These are phyloP conservation scores for Umbelopsis isabellina DNA, from an alignment of 192 early-diverging fungal genomes.

Conservation along the genomic window DNA sequence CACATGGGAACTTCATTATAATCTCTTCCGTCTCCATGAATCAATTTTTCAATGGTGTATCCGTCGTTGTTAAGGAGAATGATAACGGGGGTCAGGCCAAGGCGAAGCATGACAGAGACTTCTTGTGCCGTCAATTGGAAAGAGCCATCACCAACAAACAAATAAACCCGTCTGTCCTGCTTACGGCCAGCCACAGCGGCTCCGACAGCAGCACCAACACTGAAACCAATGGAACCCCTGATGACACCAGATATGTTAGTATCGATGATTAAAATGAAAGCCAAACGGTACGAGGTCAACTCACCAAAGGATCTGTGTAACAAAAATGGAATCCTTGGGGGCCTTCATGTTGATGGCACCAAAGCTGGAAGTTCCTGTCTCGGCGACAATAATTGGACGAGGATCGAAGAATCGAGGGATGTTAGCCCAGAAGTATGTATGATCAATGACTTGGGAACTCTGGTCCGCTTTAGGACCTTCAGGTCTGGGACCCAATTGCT, in stretches of 20 bases:
- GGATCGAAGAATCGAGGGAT: slow-evolving; percentile 36
- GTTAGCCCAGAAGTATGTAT: slow-evolving; percentile 48
- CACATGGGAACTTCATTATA: slow-evolving; percentile 58
- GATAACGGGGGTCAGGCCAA: slow-evolving; percentile 51
- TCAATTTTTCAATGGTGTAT: slow-evolving; percentile 53
- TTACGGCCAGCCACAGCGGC: slow-evolving; percentile 44
- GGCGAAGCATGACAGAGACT: slow-evolving; percentile 52
- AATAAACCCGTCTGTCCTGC: slow-evolving; percentile 41
- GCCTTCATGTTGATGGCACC: slow-evolving; percentile 41
- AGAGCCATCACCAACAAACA: slow-evolving; percentile 56
- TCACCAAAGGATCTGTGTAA: slow-evolving; percentile 46
- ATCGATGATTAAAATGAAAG: slow-evolving; percentile 24
- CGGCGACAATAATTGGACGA: slow-evolving; percentile 41
- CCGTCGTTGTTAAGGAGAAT: slow-evolving; percentile 57
- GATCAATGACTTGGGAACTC: slow-evolving; percentile 32
- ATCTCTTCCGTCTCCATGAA: slow-evolving; percentile 45
- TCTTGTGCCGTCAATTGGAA: slow-evolving; percentile 57
- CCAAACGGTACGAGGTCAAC: background rate
- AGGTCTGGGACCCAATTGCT: slow-evolving; percentile 4
- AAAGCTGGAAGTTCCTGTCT: slow-evolving; percentile 53
- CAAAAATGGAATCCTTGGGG: slow-evolving; percentile 38
- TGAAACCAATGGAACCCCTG: slow-evolving; percentile 43
- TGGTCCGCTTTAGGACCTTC: background rate
- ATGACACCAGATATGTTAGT: background rate
- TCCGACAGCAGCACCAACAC: slow-evolving; percentile 48